Base-by-base conservation (phyloP, 108 stramenopile genomes). In the Pseudonitzschia multistriata region DNA sequence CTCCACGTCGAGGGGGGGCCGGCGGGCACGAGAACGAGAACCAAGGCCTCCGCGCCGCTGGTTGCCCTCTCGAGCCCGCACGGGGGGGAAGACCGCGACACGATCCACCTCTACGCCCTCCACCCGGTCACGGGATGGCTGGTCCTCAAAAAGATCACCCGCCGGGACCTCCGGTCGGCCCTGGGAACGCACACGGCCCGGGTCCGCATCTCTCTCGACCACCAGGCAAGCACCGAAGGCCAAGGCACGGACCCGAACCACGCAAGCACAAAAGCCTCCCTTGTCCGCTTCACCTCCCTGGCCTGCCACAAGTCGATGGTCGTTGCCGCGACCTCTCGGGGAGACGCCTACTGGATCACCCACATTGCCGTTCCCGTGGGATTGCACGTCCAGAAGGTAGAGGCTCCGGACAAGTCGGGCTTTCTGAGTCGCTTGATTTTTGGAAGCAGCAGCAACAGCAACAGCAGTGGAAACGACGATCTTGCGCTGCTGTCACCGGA, bases 311-410 rank as follows among this genome's bases (percentile, higher is more conserved):
- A 47, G 21, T 47, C 39, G 13, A 25, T 64, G 50, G 61, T 74
- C 14, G 74, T 80, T 5, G 45, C 74, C 22, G 74, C 53, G 22
- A 74, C 74, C 8, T 71, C 73, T 30, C n/a, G 15, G 15, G 74
- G 74, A 0, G 68, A 67, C 17, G 19, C 74, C 34, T 69, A 59
- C 42, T 80, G 73, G 79, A 60, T 73, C 49, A 71, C 69, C 0
- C 57, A 75, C 50, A 74, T 73, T 33, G 45, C 74, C 17, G 68
- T 74, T 31, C 79, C 79, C 22, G 21, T 68, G 14, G 65, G 59
- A 13, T 29, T 80, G 42, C 74, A 80, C 39, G 37, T 70, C 17
- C 73, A 72, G 59, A 72, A 67, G 59, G 59, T 68, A 10, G 68
- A 64, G 37, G 50, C 61, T 19, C 67, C 56, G 19, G 47, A 55